A percentile compares a stretch with the other conserved stretches of the same genome.
Evolutionary conservation across 305 asterid species (phyloP).

Genomic region (Caryopteris hybrid): DNA sequence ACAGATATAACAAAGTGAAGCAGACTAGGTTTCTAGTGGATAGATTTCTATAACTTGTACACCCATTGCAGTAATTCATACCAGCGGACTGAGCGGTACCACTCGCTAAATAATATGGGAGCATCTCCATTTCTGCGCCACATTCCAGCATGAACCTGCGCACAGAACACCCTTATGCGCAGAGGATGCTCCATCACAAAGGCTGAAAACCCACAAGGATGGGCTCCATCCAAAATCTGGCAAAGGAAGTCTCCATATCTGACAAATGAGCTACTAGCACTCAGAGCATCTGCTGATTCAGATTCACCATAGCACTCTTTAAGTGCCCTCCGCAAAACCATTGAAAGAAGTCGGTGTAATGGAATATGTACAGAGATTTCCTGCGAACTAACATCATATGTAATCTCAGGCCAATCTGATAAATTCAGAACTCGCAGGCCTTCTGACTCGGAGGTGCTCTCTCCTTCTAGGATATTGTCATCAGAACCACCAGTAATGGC

Average conservation of each 20-base stretch:
- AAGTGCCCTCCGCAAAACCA: slow-evolving; percentile 72
- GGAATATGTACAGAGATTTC: slow-evolving; percentile 86
- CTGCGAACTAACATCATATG: slow-evolving; percentile 81
- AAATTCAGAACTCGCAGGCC: slow-evolving; percentile 62
- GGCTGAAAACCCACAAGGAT: slow-evolving; percentile 89
- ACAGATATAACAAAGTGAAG: slow-evolving; percentile 7
- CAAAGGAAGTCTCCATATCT: slow-evolving; percentile 53
- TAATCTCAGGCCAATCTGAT: slow-evolving; percentile 85
- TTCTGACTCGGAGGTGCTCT: slow-evolving; percentile 55
- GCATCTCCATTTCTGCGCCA: slow-evolving; percentile 96
- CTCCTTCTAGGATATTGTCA: slow-evolving; percentile 51
- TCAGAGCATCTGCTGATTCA: slow-evolving; percentile 21
- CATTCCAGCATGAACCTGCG: slow-evolving; percentile 96
- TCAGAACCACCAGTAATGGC: slow-evolving; percentile 45
- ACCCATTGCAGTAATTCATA: slow-evolving; percentile 31
- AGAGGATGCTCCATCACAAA: slow-evolving; percentile 95
- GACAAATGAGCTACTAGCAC: slow-evolving; percentile 36
- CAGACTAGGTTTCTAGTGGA: not conserved
- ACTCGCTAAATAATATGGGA: slow-evolving; percentile 73
- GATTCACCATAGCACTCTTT: slow-evolving; percentile 75
- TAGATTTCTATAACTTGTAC: not conserved
- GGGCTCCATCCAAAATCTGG: slow-evolving; percentile 77
- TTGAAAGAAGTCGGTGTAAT: slow-evolving; percentile 78
- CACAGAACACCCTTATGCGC: slow-evolving; percentile 92
- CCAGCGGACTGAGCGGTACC: slow-evolving; percentile 95